Conservation (phyloP, 225 moss, liverwort and hornwort species). For the Straminergon stramineum region DNA sequence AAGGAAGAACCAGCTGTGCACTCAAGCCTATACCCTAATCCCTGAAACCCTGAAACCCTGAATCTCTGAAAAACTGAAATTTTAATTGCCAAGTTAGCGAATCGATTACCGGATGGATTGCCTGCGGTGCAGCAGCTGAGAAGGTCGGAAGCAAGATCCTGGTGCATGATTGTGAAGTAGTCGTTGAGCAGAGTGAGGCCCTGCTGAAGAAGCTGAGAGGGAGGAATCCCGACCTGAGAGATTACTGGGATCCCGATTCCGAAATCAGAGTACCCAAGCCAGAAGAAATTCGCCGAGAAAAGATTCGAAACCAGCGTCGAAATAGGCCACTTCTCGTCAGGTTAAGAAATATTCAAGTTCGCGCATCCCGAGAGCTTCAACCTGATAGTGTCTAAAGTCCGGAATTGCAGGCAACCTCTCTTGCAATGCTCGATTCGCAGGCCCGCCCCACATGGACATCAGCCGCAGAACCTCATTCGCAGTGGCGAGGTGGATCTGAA, state of each 20-base stretch:
- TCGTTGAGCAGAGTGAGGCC: not conserved
- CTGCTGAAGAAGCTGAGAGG: not conserved
- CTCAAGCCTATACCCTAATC: not conserved
- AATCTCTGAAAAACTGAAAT: not conserved
- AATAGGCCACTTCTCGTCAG: not conserved
- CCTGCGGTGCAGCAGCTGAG: not conserved
- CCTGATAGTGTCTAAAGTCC: not conserved
- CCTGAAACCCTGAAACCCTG: not conserved
- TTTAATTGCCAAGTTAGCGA: not conserved
- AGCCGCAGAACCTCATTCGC: not conserved
- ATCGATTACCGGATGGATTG: not conserved
- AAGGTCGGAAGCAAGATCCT: not conserved
- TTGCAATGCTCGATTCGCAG: not conserved
- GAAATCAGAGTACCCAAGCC: not conserved
- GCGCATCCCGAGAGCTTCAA: not conserved
- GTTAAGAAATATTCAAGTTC: not conserved
- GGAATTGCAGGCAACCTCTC: not conserved
- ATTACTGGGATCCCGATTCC: not conserved
- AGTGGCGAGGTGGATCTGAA: not conserved
- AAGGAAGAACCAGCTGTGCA: not conserved
- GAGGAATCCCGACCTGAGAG: not conserved
- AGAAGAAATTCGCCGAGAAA: not conserved
- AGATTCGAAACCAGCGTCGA: not conserved
- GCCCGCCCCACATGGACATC: not conserved
- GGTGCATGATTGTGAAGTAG: not conserved